Evolutionary conservation across 208 protist genomes (phyloP).

Genomic region (Trypanosoma theileri): DNA sequence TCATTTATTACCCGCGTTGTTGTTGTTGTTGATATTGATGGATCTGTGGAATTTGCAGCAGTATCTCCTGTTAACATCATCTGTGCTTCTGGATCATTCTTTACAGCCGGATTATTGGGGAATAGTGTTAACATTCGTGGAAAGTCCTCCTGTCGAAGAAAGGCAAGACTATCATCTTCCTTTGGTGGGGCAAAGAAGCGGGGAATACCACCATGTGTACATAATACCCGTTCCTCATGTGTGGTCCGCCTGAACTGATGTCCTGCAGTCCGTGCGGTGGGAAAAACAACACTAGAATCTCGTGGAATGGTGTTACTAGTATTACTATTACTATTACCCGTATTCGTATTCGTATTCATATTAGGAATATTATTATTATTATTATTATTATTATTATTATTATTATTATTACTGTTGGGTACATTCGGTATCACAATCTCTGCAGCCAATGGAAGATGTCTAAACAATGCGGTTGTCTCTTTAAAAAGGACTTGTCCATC

Average conservation of each 20-base stretch:
- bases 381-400: slow-evolving; percentile 6
- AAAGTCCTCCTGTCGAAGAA: slow-evolving; percentile 49
- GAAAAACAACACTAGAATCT: slow-evolving; percentile 17
- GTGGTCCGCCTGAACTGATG: slow-evolving; percentile 36
- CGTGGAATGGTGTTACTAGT: background rate
- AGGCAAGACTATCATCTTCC: slow-evolving; percentile 47
- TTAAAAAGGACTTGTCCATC: slow-evolving; percentile 57
- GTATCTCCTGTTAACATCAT: slow-evolving; percentile 33
- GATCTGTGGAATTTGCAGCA: slow-evolving; percentile 19
- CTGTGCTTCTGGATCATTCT: slow-evolving; percentile 44
- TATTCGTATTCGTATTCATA: slow-evolving; percentile 2
- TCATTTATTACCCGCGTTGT: slow-evolving; percentile 20
- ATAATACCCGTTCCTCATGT: slow-evolving; percentile 68
- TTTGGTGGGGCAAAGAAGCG: slow-evolving; percentile 52
- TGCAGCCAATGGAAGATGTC: slow-evolving; percentile 67
- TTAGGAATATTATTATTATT: slow-evolving; percentile 12
- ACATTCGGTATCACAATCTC: slow-evolving; percentile 57
- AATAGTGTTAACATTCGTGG: slow-evolving; percentile 71
- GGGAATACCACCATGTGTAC: slow-evolving; percentile 77
- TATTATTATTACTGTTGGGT: slow-evolving; percentile 28
- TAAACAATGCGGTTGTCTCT: slow-evolving; percentile 66
- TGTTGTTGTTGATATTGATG: slow-evolving; percentile 4
- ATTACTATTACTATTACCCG: background rate
- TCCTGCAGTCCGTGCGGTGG: slow-evolving; percentile 23
- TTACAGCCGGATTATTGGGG: slow-evolving; percentile 48